Evolutionary conservation across 441 rosid species (phyloP).

Genomic region (Kokia cookei): DNA sequence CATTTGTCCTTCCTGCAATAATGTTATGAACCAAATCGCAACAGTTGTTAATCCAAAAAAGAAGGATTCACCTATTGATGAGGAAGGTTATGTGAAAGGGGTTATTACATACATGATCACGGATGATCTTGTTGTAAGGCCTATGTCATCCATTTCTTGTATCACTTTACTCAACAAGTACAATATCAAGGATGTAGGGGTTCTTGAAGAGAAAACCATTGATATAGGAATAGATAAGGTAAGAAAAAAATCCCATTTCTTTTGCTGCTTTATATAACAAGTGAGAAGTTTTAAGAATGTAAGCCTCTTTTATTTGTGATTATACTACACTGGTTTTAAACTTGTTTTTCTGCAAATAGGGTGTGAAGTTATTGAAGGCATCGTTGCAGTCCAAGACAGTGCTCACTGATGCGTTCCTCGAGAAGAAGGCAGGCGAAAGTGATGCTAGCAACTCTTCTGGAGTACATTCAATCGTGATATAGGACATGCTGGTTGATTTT

Average conservation of each 20-base stretch:
- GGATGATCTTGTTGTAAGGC: conserved; percentile 25
- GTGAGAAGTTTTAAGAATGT: background rate
- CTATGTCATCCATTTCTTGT: conserved; percentile 14
- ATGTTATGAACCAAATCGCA: background rate
- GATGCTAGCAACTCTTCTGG: background rate
- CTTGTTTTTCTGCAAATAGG: background rate
- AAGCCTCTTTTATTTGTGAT: background rate
- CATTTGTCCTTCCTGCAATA: background rate
- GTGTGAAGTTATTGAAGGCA: background rate
- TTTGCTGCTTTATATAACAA: background rate
- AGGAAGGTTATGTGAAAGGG: conserved; percentile 24
- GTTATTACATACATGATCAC: conserved; percentile 23
- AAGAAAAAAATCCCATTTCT: background rate
- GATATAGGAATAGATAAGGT: background rate
- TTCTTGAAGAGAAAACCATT: background rate
- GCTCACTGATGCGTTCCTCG: conserved; percentile 2
- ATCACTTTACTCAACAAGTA: background rate
- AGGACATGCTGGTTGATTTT: background rate
- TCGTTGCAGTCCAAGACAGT: conserved; percentile 6
- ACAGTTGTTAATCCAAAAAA: background rate
- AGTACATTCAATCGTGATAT: background rate
- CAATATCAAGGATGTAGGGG: background rate
- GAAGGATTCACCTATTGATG: background rate
- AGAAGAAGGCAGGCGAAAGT: background rate
- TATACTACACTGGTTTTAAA: background rate